Conservation (phyloP, 495 filamentous ascomycete species). For the Aspergillus indologenus region DNA sequence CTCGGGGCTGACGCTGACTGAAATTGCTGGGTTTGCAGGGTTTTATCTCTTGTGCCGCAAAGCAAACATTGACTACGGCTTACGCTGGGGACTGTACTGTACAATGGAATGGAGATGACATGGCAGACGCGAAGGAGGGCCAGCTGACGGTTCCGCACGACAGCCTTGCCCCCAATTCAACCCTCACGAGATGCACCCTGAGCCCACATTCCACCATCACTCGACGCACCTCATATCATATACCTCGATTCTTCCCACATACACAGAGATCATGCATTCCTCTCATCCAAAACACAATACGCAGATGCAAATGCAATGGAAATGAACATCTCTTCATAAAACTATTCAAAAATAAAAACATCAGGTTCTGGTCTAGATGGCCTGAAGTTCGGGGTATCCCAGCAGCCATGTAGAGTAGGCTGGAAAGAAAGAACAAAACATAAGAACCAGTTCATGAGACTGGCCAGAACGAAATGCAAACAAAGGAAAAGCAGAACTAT, state of each 20-base stretch:
- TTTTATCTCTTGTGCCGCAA: no score
- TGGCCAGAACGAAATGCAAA: background rate
- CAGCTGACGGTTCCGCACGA: constrained; percentile 19
- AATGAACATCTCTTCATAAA: constrained; percentile 6
- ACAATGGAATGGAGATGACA: no score
- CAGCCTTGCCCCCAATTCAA: constrained; percentile 6
- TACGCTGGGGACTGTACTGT: no score
- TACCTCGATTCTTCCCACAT: no score
- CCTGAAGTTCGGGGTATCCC: constrained; percentile 21
- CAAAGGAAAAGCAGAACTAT: background rate
- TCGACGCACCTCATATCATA: no score
- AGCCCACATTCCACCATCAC: no score
- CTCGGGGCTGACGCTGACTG: no score
- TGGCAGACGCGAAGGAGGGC: background rate
- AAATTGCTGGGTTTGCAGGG: no score
- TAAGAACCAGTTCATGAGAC: constrained; percentile 5
- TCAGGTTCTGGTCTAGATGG: background rate
- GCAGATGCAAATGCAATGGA: no score
- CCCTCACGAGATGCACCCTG: background rate
- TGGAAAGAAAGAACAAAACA: constrained; percentile 4
- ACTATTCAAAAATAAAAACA: constrained; percentile 5
- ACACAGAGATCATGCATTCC: background rate
- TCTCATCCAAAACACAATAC: background rate
- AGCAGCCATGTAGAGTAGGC: constrained; percentile 6
- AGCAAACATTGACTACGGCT: no score